Percentiles rank a stretch among this genome's conserved stretches.
Evolutionary conservation across 805 yeast species (phyloP).

Genomic region (Wickerhamomyces pijperi): DNA sequence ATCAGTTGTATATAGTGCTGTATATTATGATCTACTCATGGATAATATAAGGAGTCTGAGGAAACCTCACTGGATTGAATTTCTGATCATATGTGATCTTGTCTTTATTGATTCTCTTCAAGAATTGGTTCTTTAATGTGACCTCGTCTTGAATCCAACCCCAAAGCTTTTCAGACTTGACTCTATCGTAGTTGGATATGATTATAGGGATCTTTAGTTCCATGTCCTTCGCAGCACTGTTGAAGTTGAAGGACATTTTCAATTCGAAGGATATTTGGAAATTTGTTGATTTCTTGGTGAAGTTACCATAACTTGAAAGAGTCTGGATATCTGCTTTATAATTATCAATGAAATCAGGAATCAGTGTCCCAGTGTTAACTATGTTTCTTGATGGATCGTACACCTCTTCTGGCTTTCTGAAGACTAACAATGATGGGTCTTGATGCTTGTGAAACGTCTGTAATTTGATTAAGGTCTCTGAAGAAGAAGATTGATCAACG

Average conservation of each 20-base stretch:
- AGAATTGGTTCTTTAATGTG: too few species aligned
- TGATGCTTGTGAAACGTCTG: constrained; percentile 21
- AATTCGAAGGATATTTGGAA: constrained; percentile 43
- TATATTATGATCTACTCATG: too few species aligned
- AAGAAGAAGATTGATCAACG: too few species aligned
- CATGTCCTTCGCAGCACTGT: constrained; percentile 39
- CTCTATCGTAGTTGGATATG: constrained; percentile 40
- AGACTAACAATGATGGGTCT: constrained; percentile 19
- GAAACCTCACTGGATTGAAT: too few species aligned
- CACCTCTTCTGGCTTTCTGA: constrained; percentile 9
- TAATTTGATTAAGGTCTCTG: too few species aligned
- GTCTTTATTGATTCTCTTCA: too few species aligned
- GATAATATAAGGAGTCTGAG: too few species aligned
- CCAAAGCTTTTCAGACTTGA: constrained; percentile 36
- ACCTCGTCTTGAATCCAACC: constrained; percentile 41
- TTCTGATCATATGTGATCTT: too few species aligned
- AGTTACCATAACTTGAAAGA: constrained; percentile 31
- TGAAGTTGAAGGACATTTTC: constrained; percentile 29
- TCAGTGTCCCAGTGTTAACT: constrained; percentile 14
- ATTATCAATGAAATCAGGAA: constrained; percentile 17
- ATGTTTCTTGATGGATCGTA: constrained; percentile 7
- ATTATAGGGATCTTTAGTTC: constrained; percentile 40
- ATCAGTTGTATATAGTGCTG: too few species aligned
- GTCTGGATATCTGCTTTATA: constrained; percentile 18
- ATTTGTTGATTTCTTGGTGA: constrained; percentile 39